Percentiles rank a stretch among this genome's conserved stretches.
Conservation (phyloP, 192 early-diverging fungal species). For the Backusella tarrabulga region DNA sequence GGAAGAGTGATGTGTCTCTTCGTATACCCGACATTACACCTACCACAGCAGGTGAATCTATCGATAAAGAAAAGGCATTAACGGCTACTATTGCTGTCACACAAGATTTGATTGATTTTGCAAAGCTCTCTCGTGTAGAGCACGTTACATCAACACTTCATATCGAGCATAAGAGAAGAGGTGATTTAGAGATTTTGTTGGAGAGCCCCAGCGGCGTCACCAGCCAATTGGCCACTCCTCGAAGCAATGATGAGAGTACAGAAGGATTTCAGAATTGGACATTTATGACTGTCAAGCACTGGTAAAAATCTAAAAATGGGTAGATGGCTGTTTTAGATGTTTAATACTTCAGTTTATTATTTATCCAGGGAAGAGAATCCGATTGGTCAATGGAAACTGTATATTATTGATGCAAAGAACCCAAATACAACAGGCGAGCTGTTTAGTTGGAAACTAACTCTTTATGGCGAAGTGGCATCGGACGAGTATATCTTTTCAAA, state of each 20-base stretch:
- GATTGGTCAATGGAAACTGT: slow-evolving; percentile 78
- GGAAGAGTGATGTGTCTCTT: neutral
- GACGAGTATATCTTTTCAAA: neutral
- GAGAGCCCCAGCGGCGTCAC: slow-evolving; percentile 68
- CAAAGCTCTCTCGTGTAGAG: slow-evolving; percentile 63
- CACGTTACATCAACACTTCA: slow-evolving; percentile 86
- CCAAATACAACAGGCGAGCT: slow-evolving; percentile 54
- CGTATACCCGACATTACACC: slow-evolving; percentile 21
- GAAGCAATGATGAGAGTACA: slow-evolving; percentile 63
- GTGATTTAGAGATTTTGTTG: slow-evolving; percentile 84
- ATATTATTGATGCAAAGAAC: slow-evolving; percentile 63
- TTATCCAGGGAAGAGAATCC: slow-evolving; percentile 82
- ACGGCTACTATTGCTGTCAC: slow-evolving; percentile 39
- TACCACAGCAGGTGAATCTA: neutral
- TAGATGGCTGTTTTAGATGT: neutral
- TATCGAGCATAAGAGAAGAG: slow-evolving; percentile 78
- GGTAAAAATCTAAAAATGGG: slow-evolving; percentile 46
- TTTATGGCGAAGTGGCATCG: slow-evolving; percentile 59
- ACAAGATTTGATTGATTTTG: slow-evolving; percentile 41
- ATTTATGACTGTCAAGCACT: slow-evolving; percentile 96
- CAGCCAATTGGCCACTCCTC: slow-evolving; percentile 63
- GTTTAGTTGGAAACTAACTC: slow-evolving; percentile 63
- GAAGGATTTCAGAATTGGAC: slow-evolving; percentile 86
- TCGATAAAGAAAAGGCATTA: slow-evolving; percentile 8
- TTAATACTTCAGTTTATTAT: neutral